These are phyloP conservation scores for Carex parvula DNA, from an alignment of 176 grass and related monocot species.

Conservation along the genomic window DNA sequence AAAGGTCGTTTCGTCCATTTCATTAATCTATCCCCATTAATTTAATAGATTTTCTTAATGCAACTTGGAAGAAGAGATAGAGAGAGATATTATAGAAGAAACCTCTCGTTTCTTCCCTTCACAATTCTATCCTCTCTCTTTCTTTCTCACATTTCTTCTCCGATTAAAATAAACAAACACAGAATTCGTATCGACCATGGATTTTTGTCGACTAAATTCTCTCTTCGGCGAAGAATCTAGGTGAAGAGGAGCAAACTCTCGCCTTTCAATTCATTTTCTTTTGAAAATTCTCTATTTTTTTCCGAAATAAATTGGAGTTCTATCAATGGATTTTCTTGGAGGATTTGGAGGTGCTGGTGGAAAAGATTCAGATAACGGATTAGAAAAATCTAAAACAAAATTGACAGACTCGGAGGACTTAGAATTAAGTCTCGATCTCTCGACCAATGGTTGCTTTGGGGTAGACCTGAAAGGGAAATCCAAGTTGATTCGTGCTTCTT, in stretches of 20 bases:
- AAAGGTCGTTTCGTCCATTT: conserved; percentile 26
- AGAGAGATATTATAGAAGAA: conserved; percentile 30
- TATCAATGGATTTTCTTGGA: conserved; percentile 50
- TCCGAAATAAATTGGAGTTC: neutral
- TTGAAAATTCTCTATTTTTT: conserved; percentile 15
- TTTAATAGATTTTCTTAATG: conserved; percentile 9
- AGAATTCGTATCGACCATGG: neutral
- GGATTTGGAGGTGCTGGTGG: conserved; percentile 29
- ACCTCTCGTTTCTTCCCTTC: conserved; percentile 28
- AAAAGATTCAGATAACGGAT: neutral
- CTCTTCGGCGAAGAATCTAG: neutral
- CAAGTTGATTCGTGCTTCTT: conserved; percentile 60
- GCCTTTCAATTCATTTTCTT: neutral
- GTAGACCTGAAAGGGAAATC: conserved; percentile 47
- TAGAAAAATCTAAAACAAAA: conserved; percentile 1
- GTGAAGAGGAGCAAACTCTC: neutral
- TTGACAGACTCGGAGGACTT: conserved; percentile 43
- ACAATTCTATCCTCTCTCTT: conserved; percentile 9
- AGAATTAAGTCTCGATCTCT: conserved; percentile 79
- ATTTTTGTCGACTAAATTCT: neutral
- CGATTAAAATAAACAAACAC: neutral
- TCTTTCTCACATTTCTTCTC: conserved; percentile 16
- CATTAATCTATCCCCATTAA: conserved; percentile 24
- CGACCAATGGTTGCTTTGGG: conserved; percentile 72
- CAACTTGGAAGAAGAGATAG: conserved; percentile 29